Evolutionary conservation across 805 yeast genomes (phyloP), one percentile per base, ranked within the genome.

Genomic region (Clavispora asparagi): DNA sequence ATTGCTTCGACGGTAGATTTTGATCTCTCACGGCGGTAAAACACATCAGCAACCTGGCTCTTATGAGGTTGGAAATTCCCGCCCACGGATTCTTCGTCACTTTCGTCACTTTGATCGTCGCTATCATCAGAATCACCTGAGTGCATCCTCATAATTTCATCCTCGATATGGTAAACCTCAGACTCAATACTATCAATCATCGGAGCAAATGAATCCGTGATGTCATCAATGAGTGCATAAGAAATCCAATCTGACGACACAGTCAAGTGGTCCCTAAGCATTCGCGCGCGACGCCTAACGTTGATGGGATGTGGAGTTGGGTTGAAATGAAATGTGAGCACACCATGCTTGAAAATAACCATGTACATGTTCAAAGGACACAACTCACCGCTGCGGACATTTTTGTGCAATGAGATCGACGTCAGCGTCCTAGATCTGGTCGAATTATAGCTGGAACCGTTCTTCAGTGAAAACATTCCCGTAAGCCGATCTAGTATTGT

Each of bases 161-260:
- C 97, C 59, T 94, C 99, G 51, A 94, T 94, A n/a, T 81, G 77
- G 61, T 90, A 89, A 19, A 94, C 98, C 58, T 94, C 99, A 48
- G 83, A 89, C 61, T 94, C 98, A 43, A 94, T 91, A 40, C 92
- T 80, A 48, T 88, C 95, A 51, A 94, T 91, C 85, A 94, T 81
- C 2, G 99, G 99, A 0, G 95, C 98, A 72, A 88, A 94, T 0
- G 95, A 95, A 72, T 94, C 99, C 0, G 97, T 92, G 52, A 94
- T 88, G 63, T 94, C 98, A 70, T 94, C 99, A 56, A 94, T 88
- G 52, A 94, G 69, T 0, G 98, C 98, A 67, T 94, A 94, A 1
- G 97, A 92, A 40, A 94, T 85, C 99, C 99, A 94, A 64, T 94
- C 98, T 0, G 97, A 82, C 2, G 92, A 81, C 6, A 94, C 96